Conservation (phyloP, 306 rosid genomes). For the Morella rubra region DNA sequence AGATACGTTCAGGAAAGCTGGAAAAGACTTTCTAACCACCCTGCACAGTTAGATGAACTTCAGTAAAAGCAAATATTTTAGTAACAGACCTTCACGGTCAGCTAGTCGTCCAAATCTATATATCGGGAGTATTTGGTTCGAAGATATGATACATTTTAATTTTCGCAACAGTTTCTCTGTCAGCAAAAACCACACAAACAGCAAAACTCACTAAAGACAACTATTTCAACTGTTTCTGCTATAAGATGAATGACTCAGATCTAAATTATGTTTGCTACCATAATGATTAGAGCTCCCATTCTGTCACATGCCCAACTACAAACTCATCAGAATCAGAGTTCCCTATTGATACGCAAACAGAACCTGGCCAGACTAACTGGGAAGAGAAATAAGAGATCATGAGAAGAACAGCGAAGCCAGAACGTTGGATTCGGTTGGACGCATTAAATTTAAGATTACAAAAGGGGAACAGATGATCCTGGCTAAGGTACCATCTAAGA, state of each 20-base stretch:
- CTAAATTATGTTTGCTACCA: neutral
- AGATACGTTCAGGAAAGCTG: constrained; percentile 30
- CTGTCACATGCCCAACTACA: neutral
- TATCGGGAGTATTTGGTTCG: neutral
- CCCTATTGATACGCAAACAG: neutral
- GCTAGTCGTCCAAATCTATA: neutral
- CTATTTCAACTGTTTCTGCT: neutral
- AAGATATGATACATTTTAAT: neutral
- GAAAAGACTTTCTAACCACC: constrained; percentile 24
- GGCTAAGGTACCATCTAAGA: neutral
- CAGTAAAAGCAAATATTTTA: neutral
- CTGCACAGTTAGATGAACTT: neutral
- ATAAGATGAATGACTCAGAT: neutral
- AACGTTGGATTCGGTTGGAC: neutral
- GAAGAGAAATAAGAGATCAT: neutral
- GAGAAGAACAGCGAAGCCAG: neutral
- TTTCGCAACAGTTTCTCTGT: neutral
- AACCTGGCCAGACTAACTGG: neutral
- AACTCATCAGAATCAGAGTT: neutral
- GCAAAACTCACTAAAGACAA: neutral
- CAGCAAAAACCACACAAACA: neutral
- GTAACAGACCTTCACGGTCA: neutral
- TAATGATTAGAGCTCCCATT: neutral
- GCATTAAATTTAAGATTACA: too few species aligned
- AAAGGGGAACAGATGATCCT: neutral